Evolutionary conservation across 2,329 filamentous ascomycete species (phyloP), one percentile per base, ranked within the genome.

Genomic region (Blastomyces silverae): DNA sequence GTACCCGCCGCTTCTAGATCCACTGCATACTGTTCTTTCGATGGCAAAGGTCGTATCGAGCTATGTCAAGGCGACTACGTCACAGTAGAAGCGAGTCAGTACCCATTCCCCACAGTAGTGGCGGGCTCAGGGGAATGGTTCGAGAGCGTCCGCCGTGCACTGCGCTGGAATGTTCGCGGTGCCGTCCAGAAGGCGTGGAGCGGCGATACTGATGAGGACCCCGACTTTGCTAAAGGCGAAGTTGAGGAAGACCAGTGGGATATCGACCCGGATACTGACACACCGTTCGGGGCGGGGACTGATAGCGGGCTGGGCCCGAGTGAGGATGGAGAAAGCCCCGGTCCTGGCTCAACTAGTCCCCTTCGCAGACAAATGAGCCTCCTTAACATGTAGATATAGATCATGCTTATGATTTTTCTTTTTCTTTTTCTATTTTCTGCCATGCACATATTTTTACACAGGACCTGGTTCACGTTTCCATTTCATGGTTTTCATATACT

Each of bases 41-140:
- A 99, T 74, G 94, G 94, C 76, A 99, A 97, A 77, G 92, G 92
- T 64, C 91, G 94, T 61, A 86, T 99, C 55, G 93, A 99, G 78
- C 86, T 99, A 46, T 88, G 89, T 67, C 91, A 93, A 72, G 94
- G 94, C 63, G 94, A 99, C 78, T 90, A 93, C 72, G 94, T 99
- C 75, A 97, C 93, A 66, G 94, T 99, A 71, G 91, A 93, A 52
- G 94, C 94, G 3, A 95, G 90, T 39, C 92, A 96, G 75, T 99
- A 97, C 73, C 94, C 94, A 0, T 97, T 99, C 80, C 94, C 94
- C 2, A 97, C 94, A 0, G 93, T 99, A 55, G 91, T 95, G 65
- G 89, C 91, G 68, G 91, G 89, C 68, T 88, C 88, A 67, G 90
- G 89, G 0, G 94, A 99, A 76, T 99, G 94, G 94, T 97, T 99